Conservation (phyloP, 2,329 filamentous ascomycete genomes). For the Aspergillus nomiae region DNA sequence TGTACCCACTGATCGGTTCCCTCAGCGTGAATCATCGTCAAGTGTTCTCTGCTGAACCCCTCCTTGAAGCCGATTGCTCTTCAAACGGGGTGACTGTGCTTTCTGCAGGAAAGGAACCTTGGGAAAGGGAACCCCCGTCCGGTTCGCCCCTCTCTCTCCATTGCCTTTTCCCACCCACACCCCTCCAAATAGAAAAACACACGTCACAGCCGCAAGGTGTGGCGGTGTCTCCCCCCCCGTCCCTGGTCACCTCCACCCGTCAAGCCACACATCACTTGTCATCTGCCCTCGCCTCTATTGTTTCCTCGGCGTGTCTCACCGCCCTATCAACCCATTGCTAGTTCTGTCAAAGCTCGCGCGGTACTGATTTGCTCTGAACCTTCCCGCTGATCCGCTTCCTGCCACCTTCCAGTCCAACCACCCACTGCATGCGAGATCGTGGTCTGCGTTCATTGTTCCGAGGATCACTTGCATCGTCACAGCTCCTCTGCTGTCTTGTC, state of each 20-base stretch:
- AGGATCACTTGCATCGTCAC: constrained; percentile 24
- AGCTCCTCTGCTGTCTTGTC: constrained; percentile 13
- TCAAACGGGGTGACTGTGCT: constrained; percentile 6
- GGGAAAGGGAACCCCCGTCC: constrained; percentile 12
- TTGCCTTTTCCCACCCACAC: background rate
- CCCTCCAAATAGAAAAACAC: background rate
- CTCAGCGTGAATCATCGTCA: constrained; percentile 24
- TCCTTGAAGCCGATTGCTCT: constrained; percentile 1
- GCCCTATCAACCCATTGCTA: constrained; percentile 25
- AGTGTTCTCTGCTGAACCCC: constrained; percentile 5
- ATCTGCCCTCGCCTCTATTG: constrained; percentile 1
- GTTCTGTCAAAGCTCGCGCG: constrained; percentile 23
- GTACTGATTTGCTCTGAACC: constrained; percentile 30
- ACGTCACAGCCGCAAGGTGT: constrained; percentile 11
- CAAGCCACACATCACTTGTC: constrained; percentile 15
- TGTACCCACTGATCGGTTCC: constrained; percentile 27
- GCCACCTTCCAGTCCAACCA: constrained; percentile 32
- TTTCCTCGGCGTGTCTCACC: constrained; percentile 18
- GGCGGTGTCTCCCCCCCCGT: constrained; percentile 14
- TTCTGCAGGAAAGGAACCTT: constrained; percentile 23
- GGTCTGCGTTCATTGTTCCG: constrained; percentile 23
- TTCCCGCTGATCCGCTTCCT: constrained; percentile 33
- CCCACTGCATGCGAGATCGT: constrained; percentile 33
- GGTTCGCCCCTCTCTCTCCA: background rate
- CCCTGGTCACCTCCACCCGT: background rate